Evolutionary conservation across 2,329 filamentous ascomycete genomes (phyloP), one percentile per base, ranked within the genome.

Genomic region (Penicillium expansum): DNA sequence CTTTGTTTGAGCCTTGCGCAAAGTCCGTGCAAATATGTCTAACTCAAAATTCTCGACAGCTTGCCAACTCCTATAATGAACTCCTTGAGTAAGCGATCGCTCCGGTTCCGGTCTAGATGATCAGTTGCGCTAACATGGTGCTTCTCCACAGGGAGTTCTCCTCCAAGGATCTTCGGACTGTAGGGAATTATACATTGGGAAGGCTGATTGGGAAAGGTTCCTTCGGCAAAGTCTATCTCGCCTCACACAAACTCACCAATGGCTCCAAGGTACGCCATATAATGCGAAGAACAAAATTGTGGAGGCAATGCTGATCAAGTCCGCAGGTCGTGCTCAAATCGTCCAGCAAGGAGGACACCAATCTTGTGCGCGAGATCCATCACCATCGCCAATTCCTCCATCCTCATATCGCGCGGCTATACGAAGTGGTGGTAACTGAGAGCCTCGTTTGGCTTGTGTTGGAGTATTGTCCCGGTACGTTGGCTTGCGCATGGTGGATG

Each of bases 361-460:
- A 99, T 73, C 87, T 99, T 48, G 93, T 93, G 16, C 89, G 94
- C 67, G 94, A 99, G 75, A 99, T 99, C 67, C 94, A 99, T 75
- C 94, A 99, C 74, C 94, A 99, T 74, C 90, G 94, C 65, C 94
- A 99, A 76, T 97, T 99, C 76, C 84, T 96, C 63, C 94, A 99
- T 71, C 94, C 94, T 22, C 94, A 99, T 77, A 99, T 99, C 68
- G 92, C 94, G 44, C 86, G 94, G 49, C 81, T 99, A 22, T 97
- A 99, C 80, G 94, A 99, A 79, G 93, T 99, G 58, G 96, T 99
- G 67, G 92, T 99, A 61, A 99, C 94, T 1, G 94, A 99, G 77
- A 87, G 81, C 48, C 76, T 97, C 74, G 95, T 99, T 51, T 99
- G 94, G 94, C 83, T 99, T 70, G 94, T 95, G 30, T 79, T 99